phyloP scores from a whole-genome alignment of 2,329 filamentous ascomycete species.

The Trichoderma semiorbis region DNA sequence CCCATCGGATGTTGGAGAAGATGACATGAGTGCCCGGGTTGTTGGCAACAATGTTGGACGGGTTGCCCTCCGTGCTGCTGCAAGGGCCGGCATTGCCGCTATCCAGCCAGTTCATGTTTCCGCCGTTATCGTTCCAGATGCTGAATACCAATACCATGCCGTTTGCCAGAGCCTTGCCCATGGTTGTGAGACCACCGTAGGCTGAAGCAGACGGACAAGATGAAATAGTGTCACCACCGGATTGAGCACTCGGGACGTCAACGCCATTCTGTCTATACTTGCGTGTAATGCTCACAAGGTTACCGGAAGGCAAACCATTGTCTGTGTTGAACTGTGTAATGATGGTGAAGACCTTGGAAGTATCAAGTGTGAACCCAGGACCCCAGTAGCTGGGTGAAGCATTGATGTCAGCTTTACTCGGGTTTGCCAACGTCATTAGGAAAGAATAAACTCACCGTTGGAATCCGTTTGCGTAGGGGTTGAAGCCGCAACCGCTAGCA shows the following conservation, averaged over 20 bases:
- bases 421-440: not conserved
- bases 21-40: slow-evolving; percentile 48
- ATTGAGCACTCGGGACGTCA: slow-evolving; percentile 20
- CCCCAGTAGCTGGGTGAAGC: slow-evolving; percentile 30
- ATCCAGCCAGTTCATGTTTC: slow-evolving; percentile 54
- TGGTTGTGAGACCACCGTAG: slow-evolving; percentile 41
- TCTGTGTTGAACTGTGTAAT: slow-evolving; percentile 48
- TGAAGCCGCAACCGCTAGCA: slow-evolving; percentile 43
- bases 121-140: slow-evolving; percentile 53
- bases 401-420: not conserved
- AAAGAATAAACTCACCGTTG: slow-evolving; percentile 14
- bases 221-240: slow-evolving; percentile 35
- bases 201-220: slow-evolving; percentile 32
- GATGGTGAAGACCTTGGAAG: slow-evolving; percentile 40
- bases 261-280: slow-evolving; percentile 41
- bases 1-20: slow-evolving; percentile 57
- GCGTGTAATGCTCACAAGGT: slow-evolving; percentile 48
- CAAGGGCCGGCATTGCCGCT: slow-evolving; percentile 48
- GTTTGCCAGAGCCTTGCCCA: slow-evolving; percentile 44
- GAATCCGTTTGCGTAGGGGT: slow-evolving; percentile 36
- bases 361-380: slow-evolving; percentile 34
- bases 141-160: slow-evolving; percentile 52
- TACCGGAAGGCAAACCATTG: slow-evolving; percentile 27
- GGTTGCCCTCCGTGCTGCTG: slow-evolving; percentile 50
- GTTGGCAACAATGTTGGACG: slow-evolving; percentile 43